These are phyloP conservation scores for Entomortierella lignicola DNA, from an alignment of 192 early-diverging fungal genomes.

Conservation along the genomic window DNA sequence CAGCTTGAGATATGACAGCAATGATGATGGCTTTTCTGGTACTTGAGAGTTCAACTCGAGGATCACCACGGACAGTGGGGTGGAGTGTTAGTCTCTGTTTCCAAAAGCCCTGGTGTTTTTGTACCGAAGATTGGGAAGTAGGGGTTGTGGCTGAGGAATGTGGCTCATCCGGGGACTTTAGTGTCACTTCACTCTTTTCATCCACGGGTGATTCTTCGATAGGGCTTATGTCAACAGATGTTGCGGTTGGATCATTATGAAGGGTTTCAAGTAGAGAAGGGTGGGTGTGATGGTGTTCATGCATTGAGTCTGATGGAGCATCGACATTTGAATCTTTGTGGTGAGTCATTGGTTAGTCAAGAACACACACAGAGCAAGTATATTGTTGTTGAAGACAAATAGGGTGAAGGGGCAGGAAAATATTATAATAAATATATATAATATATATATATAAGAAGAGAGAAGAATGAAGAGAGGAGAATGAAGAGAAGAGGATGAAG, in stretches of 20 bases:
- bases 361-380: no score
- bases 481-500: not conserved
- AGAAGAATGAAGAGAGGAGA: not conserved
- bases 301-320: conserved; percentile 15
- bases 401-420: not conserved
- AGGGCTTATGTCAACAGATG: not conserved
- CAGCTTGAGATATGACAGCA: conserved; percentile 35
- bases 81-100: conserved; percentile 16
- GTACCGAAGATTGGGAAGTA: not conserved
- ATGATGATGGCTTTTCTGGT: conserved; percentile 38
- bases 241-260: conserved; percentile 23
- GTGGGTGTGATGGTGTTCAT: not conserved
- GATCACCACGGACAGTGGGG: conserved; percentile 33
- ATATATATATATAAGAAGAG: not conserved
- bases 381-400: no score
- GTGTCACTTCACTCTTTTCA: not conserved
- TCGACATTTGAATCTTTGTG: not conserved
- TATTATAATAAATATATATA: not conserved
- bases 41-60: conserved; percentile 23
- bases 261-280: not conserved
- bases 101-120: conserved; percentile 30
- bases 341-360: not conserved
- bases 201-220: not conserved
- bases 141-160: not conserved
- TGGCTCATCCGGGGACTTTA: not conserved